These are phyloP conservation scores for Trichoderma brevicompactum DNA, from an alignment of 2,329 filamentous ascomycete genomes.

Conservation along the genomic window DNA sequence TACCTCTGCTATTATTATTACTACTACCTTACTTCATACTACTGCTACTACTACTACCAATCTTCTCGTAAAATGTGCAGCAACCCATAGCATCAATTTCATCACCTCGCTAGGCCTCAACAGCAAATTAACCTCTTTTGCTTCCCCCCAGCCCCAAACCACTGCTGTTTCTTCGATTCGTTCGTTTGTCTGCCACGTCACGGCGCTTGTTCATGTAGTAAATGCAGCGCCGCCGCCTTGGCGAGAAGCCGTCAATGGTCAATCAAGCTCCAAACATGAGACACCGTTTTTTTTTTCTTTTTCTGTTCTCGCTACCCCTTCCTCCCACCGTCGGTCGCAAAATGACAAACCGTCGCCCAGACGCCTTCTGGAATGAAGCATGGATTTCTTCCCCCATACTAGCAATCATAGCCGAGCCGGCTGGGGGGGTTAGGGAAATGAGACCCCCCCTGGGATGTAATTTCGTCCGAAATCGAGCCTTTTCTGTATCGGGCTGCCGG, in stretches of 20 bases:
- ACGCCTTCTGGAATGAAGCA: constrained; percentile 22
- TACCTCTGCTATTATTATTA: background rate
- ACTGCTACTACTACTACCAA: too few species aligned
- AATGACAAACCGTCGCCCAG: constrained; percentile 16
- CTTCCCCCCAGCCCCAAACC: too few species aligned
- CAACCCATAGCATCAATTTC: too few species aligned
- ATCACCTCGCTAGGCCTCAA: too few species aligned
- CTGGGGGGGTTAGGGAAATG: constrained; percentile 8
- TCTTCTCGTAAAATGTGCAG: too few species aligned
- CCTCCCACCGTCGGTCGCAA: constrained; percentile 9
- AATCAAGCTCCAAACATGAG: background rate
- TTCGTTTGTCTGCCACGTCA: background rate
- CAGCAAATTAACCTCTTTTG: too few species aligned
- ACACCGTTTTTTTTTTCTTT: background rate
- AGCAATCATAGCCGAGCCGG: too few species aligned
- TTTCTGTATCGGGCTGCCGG: constrained; percentile 21
- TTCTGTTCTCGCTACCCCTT: background rate
- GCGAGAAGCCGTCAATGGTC: background rate
- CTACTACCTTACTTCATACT: too few species aligned
- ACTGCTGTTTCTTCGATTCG: too few species aligned
- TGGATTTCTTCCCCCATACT: background rate
- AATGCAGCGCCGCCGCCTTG: background rate
- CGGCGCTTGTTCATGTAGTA: background rate
- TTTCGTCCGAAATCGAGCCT: constrained; percentile 19
- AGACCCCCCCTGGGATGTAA: constrained; percentile 21